Conservation (phyloP, 2,329 filamentous ascomycete species). For the Colletotrichum theobromicola region DNA sequence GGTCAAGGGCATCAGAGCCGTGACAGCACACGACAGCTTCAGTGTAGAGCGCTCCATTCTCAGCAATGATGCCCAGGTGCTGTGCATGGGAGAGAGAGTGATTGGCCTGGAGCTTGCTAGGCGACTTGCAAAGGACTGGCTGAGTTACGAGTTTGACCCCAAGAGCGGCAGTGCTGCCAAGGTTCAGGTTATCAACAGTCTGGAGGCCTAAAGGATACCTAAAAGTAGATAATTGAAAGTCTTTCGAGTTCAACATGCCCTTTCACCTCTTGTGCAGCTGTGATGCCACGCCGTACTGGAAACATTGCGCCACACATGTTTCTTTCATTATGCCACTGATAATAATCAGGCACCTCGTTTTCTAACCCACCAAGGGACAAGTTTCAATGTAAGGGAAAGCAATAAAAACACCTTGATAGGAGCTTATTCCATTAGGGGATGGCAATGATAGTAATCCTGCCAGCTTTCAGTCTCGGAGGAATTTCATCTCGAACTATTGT, state of each 20-base stretch:
- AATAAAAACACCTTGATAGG: not conserved
- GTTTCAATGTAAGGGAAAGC: fast-evolving
- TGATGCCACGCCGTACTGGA: not conserved
- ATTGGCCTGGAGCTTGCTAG: conserved; percentile 82
- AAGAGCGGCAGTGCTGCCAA: conserved; percentile 50
- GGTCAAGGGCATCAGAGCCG: conserved; percentile 82
- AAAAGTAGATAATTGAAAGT: not conserved
- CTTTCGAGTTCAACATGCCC: not conserved
- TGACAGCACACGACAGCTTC: conserved; percentile 88
- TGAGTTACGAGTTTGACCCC: conserved; percentile 81
- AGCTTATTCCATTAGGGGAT: not conserved
- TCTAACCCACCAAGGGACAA: not conserved
- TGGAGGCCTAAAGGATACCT: conserved; percentile 33
- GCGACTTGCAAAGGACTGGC: conserved; percentile 79
- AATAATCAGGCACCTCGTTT: not conserved
- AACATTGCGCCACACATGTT: not conserved
- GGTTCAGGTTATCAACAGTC: conserved; percentile 45
- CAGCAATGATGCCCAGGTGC: conserved; percentile 85
- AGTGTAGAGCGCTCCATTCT: conserved; percentile 80
- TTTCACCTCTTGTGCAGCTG: fast-evolving
- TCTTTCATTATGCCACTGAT: not conserved
- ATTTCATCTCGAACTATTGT: not conserved
- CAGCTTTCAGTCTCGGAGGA: not conserved
- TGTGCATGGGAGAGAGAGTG: conserved; percentile 86
- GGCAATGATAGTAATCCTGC: not conserved